Conservation (phyloP, 495 filamentous ascomycete genomes). For the Penicillium lagena region DNA sequence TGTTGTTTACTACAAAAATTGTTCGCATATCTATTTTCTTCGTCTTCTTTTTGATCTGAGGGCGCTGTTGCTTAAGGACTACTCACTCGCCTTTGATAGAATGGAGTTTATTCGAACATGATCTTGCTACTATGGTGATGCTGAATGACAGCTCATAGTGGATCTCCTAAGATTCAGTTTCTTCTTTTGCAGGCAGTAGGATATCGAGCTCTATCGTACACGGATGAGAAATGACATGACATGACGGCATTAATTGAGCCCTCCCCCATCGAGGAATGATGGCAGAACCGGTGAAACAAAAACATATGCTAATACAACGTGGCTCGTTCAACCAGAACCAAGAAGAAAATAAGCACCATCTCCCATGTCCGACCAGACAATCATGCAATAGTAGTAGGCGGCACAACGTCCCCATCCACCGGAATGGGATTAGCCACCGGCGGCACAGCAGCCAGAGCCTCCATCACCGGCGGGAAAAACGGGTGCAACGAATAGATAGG, state of each 20-base stretch:
- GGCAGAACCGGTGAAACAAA: too few species aligned
- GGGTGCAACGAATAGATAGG: constrained; percentile 80
- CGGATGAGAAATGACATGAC: not conserved
- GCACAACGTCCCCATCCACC: constrained; percentile 1
- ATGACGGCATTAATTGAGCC: not conserved
- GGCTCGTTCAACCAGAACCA: not conserved
- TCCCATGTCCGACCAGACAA: not conserved
- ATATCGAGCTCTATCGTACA: not conserved
- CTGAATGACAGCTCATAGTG: too few species aligned
- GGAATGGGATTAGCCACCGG: constrained; percentile 27
- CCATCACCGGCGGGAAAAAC: constrained; percentile 41
- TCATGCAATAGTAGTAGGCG: constrained; percentile 1
- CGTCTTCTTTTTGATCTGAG: too few species aligned
- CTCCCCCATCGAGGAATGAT: not conserved
- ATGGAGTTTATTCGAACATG: too few species aligned
- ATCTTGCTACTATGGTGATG: too few species aligned
- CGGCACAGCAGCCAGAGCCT: constrained; percentile 21
- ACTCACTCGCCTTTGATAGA: too few species aligned
- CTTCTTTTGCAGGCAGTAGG: not conserved
- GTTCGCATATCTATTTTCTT: too few species aligned
- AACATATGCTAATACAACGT: too few species aligned
- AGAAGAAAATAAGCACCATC: not conserved
- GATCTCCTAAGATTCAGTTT: too few species aligned
- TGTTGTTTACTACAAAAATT: too few species aligned
- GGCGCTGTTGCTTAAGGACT: too few species aligned